Evolutionary conservation across 2,329 filamentous ascomycete genomes (phyloP), one percentile per base, ranked within the genome.

Genomic region (Fusarium globosum): DNA sequence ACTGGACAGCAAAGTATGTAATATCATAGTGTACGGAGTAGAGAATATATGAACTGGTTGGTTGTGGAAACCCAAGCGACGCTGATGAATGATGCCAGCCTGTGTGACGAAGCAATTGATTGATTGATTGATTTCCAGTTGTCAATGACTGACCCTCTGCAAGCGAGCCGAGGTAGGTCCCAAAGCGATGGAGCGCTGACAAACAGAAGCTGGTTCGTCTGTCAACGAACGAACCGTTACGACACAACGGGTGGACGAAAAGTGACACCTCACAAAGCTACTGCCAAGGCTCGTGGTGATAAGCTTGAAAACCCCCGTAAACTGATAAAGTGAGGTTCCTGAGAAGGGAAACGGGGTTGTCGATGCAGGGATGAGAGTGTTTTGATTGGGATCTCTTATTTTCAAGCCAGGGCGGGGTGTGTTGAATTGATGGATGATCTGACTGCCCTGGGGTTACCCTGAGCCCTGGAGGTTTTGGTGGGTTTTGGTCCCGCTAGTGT

Each of bases 231-330:
- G 56, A 53, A 63, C 52, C 49, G 59, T 53, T 73, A 49, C 56
- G 46, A 48, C 26, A 41, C 39, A 41, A 57, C 57, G 48, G 55
- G 49, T 43, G 39, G 51, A 45, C 28, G 28, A 49, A 51, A 74
- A 69, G 41, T 72, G 71, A 73, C 59, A 41, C 30, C 58, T 73
- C 67, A 68, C 61, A 74, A 58, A 59, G 46, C 36, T 36, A 51
- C 33, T 56, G 36, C 42, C 33, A 56, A 64, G 49, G 43, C 53
- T 48, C 46, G 30, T n/a, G 23, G 51, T 55, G 70, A 52, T 64
- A 55, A 71, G 51, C 61, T 66, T 46, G 30, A 68, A 43, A 56
- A 8, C 42, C 43, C 42, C 51, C 48, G 39, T 57, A 45, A 45
- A 57, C 30, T 30, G 49, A 49, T n/a, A 38, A 52, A 59, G 33